A percentile compares a stretch with the other conserved stretches of the same genome.
These are phyloP conservation scores for Ensete glaucum DNA, from an alignment of 176 grass and related monocot genomes.

Conservation along the genomic window DNA sequence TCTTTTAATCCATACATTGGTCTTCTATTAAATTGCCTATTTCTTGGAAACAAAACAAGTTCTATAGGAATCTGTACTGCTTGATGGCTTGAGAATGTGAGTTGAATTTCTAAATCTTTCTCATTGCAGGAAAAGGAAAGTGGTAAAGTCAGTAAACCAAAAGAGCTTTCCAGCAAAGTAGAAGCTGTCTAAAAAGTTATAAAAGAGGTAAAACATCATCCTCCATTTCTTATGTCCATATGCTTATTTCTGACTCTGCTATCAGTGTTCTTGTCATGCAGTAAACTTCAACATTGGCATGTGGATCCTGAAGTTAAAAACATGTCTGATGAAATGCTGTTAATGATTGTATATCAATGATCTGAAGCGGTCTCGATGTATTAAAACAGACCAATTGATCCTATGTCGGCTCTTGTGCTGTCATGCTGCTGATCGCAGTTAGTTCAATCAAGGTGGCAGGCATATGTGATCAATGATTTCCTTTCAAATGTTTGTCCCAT, in stretches of 20 bases:
- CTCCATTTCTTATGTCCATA: not conserved
- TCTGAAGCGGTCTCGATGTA: too few relatives aligned
- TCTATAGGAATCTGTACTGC: not conserved
- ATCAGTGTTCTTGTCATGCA: not conserved
- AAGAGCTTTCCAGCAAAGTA: not conserved
- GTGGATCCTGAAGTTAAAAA: too few relatives aligned
- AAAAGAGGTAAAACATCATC: not conserved
- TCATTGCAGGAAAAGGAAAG: slow-evolving; percentile 13
- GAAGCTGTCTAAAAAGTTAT: not conserved
- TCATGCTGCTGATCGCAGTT: not conserved
- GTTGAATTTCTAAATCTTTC: not conserved
- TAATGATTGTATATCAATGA: not conserved
- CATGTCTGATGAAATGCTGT: not conserved
- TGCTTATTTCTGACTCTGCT: not conserved
- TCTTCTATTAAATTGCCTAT: not conserved
- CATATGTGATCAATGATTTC: not conserved
- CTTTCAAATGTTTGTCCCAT: not conserved
- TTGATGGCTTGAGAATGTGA: not conserved
- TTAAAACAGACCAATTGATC: not conserved
- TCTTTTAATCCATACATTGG: not conserved
- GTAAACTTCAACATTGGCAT: not conserved
- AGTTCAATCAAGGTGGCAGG: not conserved
- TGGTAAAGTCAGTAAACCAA: not conserved
- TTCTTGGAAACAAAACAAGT: not conserved
- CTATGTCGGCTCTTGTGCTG: not conserved